Percentiles rank a stretch among this genome's conserved stretches.
Evolutionary conservation across 1,284 basidiomycete species (phyloP).

Genomic region (Sanghuangporus sanghuang): DNA sequence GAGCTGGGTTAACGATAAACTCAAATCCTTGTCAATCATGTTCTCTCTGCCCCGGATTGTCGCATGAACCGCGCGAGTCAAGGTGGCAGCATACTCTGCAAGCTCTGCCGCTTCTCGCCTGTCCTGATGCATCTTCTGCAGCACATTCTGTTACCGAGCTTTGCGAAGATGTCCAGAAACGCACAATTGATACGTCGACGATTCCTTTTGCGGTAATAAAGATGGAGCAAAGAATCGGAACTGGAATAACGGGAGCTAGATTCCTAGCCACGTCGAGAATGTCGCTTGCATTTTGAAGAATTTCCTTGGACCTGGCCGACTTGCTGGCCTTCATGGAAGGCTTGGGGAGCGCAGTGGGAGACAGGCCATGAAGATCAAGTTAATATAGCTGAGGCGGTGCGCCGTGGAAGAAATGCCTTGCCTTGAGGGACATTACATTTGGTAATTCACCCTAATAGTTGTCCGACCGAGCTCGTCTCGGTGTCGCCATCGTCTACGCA

Average conservation of each 20-base stretch:
- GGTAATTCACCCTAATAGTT: background rate
- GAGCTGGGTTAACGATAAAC: conserved; percentile 1
- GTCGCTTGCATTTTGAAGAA: conserved; percentile 3
- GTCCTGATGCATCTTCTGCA: conserved; percentile 6
- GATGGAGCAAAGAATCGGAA: conserved; percentile 1
- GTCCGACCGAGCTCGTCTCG: background rate
- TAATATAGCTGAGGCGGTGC: background rate
- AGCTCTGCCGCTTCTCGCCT: conserved; percentile 1
- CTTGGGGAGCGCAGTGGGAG: background rate
- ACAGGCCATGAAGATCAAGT: background rate
- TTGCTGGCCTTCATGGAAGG: background rate
- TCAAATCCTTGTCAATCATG: conserved; percentile 6
- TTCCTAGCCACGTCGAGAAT: background rate
- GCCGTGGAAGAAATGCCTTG: background rate
- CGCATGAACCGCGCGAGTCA: conserved; percentile 1
- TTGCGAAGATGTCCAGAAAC: background rate
- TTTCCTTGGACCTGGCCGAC: background rate
- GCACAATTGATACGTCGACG: conserved; percentile 3
- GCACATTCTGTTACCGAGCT: background rate
- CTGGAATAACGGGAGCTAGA: conserved; percentile 4
- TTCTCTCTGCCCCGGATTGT: conserved; percentile 8
- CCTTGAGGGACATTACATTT: background rate
- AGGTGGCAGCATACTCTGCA: conserved; percentile 4
- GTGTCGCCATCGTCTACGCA: background rate
- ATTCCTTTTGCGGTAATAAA: conserved; percentile 3